Percentiles rank a stretch among this genome's conserved stretches.
phyloP scores from a whole-genome alignment of 441 rosid species.

The Erodium texanum region DNA sequence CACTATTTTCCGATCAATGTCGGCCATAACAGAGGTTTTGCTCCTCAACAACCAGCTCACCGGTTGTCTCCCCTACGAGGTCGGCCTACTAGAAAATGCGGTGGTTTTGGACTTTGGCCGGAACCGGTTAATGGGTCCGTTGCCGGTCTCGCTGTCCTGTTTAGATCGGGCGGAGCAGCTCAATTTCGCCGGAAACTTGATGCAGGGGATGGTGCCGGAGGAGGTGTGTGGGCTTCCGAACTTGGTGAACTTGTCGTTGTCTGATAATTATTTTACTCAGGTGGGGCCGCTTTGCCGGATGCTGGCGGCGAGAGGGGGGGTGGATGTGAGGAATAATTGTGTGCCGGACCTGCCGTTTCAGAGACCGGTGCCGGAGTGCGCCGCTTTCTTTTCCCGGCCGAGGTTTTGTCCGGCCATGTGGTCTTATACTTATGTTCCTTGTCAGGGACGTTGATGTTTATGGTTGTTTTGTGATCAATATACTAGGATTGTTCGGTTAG shows the following conservation, averaged over 20 bases:
- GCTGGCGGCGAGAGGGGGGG: conserved; percentile 42
- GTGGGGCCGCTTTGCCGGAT: conserved; percentile 55
- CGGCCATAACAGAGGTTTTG: conserved; percentile 49
- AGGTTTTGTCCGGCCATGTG: conserved; percentile 47
- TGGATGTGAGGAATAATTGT: conserved; percentile 68
- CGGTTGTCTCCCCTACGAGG: conserved; percentile 67
- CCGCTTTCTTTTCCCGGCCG: conserved; percentile 41
- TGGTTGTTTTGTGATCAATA: too few relatives aligned
- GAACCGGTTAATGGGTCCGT: conserved; percentile 49
- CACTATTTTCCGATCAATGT: conserved; percentile 48
- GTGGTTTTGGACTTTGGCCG: conserved; percentile 49
- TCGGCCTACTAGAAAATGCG: conserved; percentile 51
- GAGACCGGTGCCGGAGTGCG: conserved; percentile 53
- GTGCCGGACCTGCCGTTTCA: conserved; percentile 65
- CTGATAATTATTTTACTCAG: conserved; percentile 51
- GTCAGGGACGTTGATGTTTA: too few relatives aligned
- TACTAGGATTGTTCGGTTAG: too few relatives aligned
- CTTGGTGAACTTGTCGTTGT: conserved; percentile 47
- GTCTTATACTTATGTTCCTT: conserved; percentile 48
- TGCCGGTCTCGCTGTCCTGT: conserved; percentile 58
- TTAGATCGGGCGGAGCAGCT: conserved; percentile 56
- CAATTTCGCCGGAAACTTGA: conserved; percentile 52
- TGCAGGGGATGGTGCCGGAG: conserved; percentile 63
- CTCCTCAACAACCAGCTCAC: conserved; percentile 56
- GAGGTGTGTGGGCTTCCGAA: conserved; percentile 41